A percentile compares a stretch with the other conserved stretches of the same genome.
phyloP scores from a whole-genome alignment of 208 protist genomes.

The Herpetomonas samuelpessoai region DNA sequence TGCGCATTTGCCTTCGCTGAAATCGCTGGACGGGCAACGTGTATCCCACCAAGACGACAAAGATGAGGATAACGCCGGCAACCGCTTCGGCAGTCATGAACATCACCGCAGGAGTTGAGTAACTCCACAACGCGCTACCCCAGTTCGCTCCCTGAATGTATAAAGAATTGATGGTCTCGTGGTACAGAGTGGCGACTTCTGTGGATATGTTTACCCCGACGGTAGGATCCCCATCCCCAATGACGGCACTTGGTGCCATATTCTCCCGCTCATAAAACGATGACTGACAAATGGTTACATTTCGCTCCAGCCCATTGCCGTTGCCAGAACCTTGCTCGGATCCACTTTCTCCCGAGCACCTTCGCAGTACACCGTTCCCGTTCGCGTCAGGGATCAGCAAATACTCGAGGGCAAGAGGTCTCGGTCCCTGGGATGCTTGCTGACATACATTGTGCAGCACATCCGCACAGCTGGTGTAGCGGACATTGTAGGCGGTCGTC shows the following conservation, averaged over 20 bases:
- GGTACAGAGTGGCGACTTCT: background rate
- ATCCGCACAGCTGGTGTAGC: background rate
- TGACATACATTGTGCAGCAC: background rate
- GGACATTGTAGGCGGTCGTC: background rate
- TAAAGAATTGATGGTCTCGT: background rate
- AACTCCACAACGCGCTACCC: background rate
- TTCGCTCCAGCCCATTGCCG: no score
- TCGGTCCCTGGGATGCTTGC: no score
- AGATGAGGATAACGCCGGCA: background rate
- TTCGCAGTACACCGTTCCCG: no score
- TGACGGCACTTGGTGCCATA: no score
- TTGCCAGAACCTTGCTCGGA: no score
- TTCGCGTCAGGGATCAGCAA: background rate
- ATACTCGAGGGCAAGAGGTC: no score
- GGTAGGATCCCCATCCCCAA: no score
- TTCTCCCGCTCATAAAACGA: no score
- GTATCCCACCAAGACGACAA: background rate
- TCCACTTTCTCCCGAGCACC: no score
- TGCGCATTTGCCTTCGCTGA: background rate
- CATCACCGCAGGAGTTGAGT: background rate
- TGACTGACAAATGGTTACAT: no score
- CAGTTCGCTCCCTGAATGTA: background rate
- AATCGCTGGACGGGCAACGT: background rate
- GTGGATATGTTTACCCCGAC: no score
- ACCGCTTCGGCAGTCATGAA: background rate